Evolutionary conservation across 129 eudicot genomes (phyloP).

Genomic region (Saussurea involucrata): DNA sequence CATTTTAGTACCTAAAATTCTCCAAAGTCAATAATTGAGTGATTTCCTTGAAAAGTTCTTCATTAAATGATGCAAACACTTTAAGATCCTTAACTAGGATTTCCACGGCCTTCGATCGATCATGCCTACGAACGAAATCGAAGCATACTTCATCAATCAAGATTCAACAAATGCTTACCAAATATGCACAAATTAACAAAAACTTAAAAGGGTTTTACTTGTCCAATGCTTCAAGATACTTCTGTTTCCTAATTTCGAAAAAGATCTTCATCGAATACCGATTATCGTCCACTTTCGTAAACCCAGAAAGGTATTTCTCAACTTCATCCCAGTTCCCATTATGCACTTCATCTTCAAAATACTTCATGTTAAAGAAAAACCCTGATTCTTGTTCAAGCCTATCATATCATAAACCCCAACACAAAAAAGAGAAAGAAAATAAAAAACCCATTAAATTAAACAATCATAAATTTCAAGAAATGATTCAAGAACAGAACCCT

Average conservation of each 20-base stretch:
- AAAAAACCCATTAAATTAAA: neutral
- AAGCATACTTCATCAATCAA: slow-evolving; percentile 4
- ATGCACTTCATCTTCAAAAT: slow-evolving; percentile 89
- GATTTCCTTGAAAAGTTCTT: slow-evolving; percentile 89
- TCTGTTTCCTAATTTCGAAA: slow-evolving; percentile 90
- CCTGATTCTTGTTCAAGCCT: slow-evolving; percentile 96
- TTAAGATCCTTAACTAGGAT: slow-evolving; percentile 92
- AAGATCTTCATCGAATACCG: slow-evolving; percentile 95
- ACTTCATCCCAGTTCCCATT: slow-evolving; percentile 95
- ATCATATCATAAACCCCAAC: neutral
- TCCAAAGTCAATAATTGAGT: slow-evolving; percentile 82
- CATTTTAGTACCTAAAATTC: slow-evolving; percentile 68
- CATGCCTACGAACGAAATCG: slow-evolving; percentile 44
- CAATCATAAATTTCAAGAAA: neutral
- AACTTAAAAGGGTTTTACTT: slow-evolving; percentile 44
- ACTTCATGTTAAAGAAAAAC: slow-evolving; percentile 91
- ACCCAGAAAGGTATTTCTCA: slow-evolving; percentile 82
- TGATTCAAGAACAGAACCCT: neutral
- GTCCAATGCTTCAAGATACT: slow-evolving; percentile 96
- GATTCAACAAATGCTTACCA: slow-evolving; percentile 1
- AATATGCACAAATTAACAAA: neutral
- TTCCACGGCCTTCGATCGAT: slow-evolving; percentile 83
- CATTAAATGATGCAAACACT: slow-evolving; percentile 91
- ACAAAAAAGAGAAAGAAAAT: neutral
- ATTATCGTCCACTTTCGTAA: slow-evolving; percentile 89